Conservation (phyloP, 2,329 filamentous ascomycete species). For the Arthrobotrys sinensis region DNA sequence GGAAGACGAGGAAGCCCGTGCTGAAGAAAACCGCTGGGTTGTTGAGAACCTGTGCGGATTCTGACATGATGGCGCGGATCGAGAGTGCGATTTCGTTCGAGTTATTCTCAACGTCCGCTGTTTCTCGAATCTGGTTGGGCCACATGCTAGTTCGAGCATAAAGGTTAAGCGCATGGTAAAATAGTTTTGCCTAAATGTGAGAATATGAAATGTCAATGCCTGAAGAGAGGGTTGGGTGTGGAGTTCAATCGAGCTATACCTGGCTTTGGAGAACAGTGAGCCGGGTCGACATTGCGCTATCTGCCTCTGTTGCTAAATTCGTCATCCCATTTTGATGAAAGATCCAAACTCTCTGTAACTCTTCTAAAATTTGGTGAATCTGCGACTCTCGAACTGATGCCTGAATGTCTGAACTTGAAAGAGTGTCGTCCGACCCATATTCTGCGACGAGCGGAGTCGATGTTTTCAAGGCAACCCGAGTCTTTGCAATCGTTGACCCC, state of each 20-base stretch:
- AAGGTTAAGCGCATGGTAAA: slow-evolving; percentile 71
- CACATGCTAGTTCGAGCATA: slow-evolving; percentile 74
- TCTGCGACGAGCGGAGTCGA: slow-evolving; percentile 59
- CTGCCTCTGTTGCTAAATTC: slow-evolving; percentile 60
- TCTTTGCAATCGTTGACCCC: slow-evolving; percentile 57
- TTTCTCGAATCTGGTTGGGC: slow-evolving; percentile 69
- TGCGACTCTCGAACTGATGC: slow-evolving; percentile 51
- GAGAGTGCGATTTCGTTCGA: slow-evolving; percentile 69
- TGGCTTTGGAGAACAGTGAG: slow-evolving; percentile 66
- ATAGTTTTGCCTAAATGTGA: slow-evolving; percentile 67
- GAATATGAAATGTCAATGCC: slow-evolving; percentile 63
- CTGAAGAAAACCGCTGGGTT: slow-evolving; percentile 67
- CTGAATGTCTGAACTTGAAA: slow-evolving; percentile 46
- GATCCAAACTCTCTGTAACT: slow-evolving; percentile 52
- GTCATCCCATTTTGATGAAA: slow-evolving; percentile 56
- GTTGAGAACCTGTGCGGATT: slow-evolving; percentile 46
- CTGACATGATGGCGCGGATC: slow-evolving; percentile 67
- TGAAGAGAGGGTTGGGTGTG: slow-evolving; percentile 65
- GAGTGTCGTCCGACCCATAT: slow-evolving; percentile 56
- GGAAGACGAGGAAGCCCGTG: slow-evolving; percentile 71
- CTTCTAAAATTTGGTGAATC: slow-evolving; percentile 50
- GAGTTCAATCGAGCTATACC: slow-evolving; percentile 66
- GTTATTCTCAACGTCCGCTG: slow-evolving; percentile 69
- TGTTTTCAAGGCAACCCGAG: slow-evolving; percentile 45
- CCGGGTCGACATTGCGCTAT: slow-evolving; percentile 53